Percentiles rank a stretch among this genome's conserved stretches.
These are phyloP conservation scores for Arxiozyma bovina DNA, from an alignment of 1,139 yeast species.

Conservation along the genomic window DNA sequence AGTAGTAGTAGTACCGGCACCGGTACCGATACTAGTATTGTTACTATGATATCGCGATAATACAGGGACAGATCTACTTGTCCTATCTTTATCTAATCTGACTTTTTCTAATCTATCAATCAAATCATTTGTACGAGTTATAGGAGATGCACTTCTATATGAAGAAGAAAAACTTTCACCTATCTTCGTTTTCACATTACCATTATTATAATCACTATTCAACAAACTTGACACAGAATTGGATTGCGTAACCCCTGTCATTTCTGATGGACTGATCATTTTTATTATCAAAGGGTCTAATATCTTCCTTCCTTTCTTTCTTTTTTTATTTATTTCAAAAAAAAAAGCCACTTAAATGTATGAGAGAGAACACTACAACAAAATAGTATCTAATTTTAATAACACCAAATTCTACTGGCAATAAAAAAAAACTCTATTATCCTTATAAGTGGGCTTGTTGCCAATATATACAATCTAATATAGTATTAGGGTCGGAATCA, in stretches of 20 bases:
- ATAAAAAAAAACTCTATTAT: no score
- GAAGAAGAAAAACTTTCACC: background rate
- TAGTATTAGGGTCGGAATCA: no score
- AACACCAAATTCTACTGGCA: no score
- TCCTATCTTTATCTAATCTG: background rate
- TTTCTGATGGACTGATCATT: constrained; percentile 4
- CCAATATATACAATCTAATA: no score
- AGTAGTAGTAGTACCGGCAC: background rate
- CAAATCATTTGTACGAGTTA: background rate
- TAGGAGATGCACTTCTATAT: background rate
- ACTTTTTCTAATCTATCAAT: constrained; percentile 5
- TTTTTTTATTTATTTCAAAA: no score
- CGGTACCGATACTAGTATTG: background rate
- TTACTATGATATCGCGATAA: background rate
- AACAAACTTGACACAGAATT: background rate
- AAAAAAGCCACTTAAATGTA: no score
- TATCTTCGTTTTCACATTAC: background rate
- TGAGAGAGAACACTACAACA: no score
- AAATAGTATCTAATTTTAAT: no score
- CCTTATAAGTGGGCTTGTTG: no score
- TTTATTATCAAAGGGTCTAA: background rate
- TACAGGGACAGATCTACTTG: constrained; percentile 1
- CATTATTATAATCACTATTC: background rate
- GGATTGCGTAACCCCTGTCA: background rate
- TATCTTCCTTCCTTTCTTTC: background rate